Evolutionary conservation across 2,329 filamentous ascomycete genomes (phyloP), one percentile per base, ranked within the genome.

Genomic region (Volutella citrinella): DNA sequence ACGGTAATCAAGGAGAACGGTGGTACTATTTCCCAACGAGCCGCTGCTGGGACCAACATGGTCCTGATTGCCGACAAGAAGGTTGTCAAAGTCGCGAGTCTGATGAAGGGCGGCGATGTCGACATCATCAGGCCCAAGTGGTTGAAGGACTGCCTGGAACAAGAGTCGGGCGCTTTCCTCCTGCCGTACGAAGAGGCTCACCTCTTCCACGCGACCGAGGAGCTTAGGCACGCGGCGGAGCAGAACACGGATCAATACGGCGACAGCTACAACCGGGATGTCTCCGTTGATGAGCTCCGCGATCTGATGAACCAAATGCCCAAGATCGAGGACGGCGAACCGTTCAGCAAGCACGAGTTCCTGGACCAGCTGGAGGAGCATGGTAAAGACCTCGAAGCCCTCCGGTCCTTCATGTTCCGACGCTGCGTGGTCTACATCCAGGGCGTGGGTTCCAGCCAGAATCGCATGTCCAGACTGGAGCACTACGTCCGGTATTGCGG

Each of bases 1-100:
- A 69, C 77, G 8, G 61, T 95, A 2, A 76, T 97, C 50, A 95
- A 93, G 59, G 76, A 81, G 6, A 80, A 96, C 42, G 91, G 91
- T 5, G 93, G 89, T 6, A 77, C 66, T 9, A 72, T 96, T 19
- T 84, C 83, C 7, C 89, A 96, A 56, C 82, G 81, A 10, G 76
- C 87, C 7, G 75, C 69, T 5, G 74, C 78, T 2, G 72, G 69
- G 4, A 66, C 76, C 1, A 64, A 70, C 27, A 88, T 84, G 43
- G 69, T 93, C 21, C 71, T 90, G 31, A 66, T 97, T 10, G 87
- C 85, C 1, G 90, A 96, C 46, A 85, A 88, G 58, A 84, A 72
- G 26, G 73, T 78, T 0, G 81, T 97, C 47, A 90, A 90, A 53
- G 89, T 90, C 2, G 86, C 87, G 3, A 89, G 87, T 9, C 63